Percentiles rank a stretch among this genome's conserved stretches.
Evolutionary conservation across 2,329 filamentous ascomycete species (phyloP).

Genomic region (Fonsecaea pugnacius): DNA sequence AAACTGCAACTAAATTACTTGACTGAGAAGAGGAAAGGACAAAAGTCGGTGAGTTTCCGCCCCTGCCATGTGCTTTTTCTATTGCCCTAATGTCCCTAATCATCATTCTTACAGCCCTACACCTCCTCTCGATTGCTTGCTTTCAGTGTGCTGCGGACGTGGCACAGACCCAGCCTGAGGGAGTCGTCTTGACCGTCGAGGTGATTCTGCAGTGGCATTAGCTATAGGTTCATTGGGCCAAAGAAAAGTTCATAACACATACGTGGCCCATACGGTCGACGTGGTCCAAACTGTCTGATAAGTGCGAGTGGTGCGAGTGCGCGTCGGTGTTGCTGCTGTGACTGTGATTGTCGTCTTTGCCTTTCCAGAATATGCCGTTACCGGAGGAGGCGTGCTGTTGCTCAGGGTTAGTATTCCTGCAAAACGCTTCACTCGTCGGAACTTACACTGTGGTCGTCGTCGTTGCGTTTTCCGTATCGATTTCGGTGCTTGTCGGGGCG

Average conservation of each 20-base stretch:
- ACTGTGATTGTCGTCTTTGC: constrained; percentile 30
- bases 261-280: constrained; percentile 32
- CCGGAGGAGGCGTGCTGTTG: constrained; percentile 28
- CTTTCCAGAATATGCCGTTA: constrained; percentile 32
- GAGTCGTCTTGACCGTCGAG: constrained; percentile 28
- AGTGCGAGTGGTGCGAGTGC: constrained; percentile 21
- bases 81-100: background rate
- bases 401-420: background rate
- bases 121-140: too few relatives aligned
- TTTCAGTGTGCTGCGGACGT: constrained; percentile 21
- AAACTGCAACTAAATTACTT: background rate
- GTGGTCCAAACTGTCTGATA: constrained; percentile 30
- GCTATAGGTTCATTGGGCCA: background rate
- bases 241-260: constrained; percentile 4
- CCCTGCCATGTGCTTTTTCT: background rate
- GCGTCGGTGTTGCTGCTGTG: constrained; percentile 32
- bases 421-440: background rate
- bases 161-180: constrained; percentile 28
- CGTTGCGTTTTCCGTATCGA: constrained; percentile 26
- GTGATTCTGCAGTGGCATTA: constrained; percentile 26
- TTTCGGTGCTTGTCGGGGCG: constrained; percentile 32
- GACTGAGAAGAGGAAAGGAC: background rate
- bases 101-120: background rate
- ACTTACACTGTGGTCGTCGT: constrained; percentile 32
- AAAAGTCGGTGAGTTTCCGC: background rate